Evolutionary conservation across 768 basidiomycete species (phyloP), one percentile per base, ranked within the genome.

Genomic region (Pluteus cervinus): DNA sequence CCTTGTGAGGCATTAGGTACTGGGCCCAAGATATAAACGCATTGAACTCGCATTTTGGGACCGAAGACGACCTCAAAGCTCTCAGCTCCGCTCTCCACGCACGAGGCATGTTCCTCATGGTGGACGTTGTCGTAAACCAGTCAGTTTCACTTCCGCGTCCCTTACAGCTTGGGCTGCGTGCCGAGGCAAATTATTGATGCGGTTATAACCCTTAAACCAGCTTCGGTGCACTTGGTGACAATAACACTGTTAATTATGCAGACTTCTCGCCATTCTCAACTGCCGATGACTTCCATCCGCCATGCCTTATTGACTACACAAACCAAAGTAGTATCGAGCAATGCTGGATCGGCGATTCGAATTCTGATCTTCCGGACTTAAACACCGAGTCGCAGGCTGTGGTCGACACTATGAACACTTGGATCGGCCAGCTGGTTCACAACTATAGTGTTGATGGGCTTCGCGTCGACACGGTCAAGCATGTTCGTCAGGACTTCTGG

Each of bases 121-220:
- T 87, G 26, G 84, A 86, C 49, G 61, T 81, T 14, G 80, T 88
- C 40, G 73, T 81, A 32, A 88, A 88, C 57, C 81, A 87, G 60
- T 81, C 77, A 36, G 80, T 33, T 75, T 43, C 24, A 23, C 6
- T 29, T 21, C 21, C 10, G n/a, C n/a, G n/a, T n/a, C n/a, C n/a
- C n/a, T n/a, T n/a, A n/a, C n/a, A n/a, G n/a, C n/a, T n/a, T n/a
- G n/a, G n/a, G n/a, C n/a, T n/a, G n/a, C n/a, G n/a, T n/a, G n/a
- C n/a, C n/a, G n/a, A n/a, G n/a, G n/a, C n/a, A n/a, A n/a, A n/a
- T n/a, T n/a, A n/a, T n/a, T n/a, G n/a, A n/a, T n/a, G n/a, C n/a
- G 21, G 18, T 7, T 8, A 29, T 15, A 18, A 25, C 17, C 24
- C 24, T 15, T 8, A 31, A 24, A 18, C 7, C 24, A 56, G 53